phyloP scores from a whole-genome alignment of 345 rosid genomes.

The Microcos paniculata region DNA sequence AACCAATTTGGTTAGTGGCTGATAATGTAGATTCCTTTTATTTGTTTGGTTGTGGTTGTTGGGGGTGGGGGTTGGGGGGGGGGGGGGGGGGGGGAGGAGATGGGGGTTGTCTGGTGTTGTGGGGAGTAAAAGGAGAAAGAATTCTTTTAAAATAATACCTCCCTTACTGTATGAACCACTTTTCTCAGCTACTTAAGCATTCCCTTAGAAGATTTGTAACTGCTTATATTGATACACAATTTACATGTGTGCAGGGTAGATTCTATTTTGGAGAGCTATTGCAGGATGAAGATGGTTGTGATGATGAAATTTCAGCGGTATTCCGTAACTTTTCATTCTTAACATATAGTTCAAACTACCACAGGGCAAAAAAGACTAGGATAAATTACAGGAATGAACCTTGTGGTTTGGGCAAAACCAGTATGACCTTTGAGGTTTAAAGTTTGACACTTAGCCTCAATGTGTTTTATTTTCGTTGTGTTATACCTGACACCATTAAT shows the following conservation, averaged over 20 bases:
- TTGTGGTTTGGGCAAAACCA: too few species aligned
- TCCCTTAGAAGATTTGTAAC: not conserved
- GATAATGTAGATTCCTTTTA: not conserved
- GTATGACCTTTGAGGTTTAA: too few species aligned
- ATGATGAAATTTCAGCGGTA: conserved; percentile 73
- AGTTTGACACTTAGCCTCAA: too few species aligned
- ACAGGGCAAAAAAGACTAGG: not conserved
- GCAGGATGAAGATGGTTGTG: conserved; percentile 66
- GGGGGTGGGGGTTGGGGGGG: too few species aligned
- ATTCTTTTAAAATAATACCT: too few species aligned
- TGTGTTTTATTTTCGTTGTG: too few species aligned
- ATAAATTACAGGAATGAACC: too few species aligned
- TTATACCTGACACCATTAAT: too few species aligned
- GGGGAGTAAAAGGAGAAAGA: not conserved
- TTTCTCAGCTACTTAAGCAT: not conserved
- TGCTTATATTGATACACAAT: conserved; percentile 1
- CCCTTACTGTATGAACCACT: not conserved
- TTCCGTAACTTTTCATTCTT: conserved; percentile 20
- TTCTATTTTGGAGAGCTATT: conserved; percentile 84
- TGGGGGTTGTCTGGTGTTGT: too few species aligned
- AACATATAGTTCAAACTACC: conserved; percentile 2
- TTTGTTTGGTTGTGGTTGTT: too few species aligned
- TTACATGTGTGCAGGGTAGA: conserved; percentile 63
- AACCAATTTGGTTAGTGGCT: not conserved
- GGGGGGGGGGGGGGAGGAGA: too few species aligned